Percentiles rank a stretch among this genome's conserved stretches.
phyloP scores from a whole-genome alignment of 1,284 basidiomycete genomes.

The Sporisorium graminicola region DNA sequence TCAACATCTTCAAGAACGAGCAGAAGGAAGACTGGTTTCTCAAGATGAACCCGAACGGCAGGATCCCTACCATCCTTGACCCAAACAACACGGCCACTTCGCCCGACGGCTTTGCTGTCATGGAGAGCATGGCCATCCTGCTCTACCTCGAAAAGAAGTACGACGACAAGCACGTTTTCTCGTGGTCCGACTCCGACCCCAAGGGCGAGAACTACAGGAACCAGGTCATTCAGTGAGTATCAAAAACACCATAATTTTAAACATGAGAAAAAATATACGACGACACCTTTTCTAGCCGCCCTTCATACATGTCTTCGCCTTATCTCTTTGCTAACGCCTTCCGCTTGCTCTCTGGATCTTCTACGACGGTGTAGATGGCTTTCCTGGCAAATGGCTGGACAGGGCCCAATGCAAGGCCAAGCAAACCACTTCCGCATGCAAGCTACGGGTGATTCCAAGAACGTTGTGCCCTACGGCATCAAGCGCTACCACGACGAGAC shows the following conservation, averaged over 20 bases:
- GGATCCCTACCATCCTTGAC: constrained; percentile 60
- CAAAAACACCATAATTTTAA: too few relatives aligned
- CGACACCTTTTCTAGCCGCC: too few relatives aligned
- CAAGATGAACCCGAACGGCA: constrained; percentile 66
- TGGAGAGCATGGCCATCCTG: constrained; percentile 55
- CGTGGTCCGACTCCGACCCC: constrained; percentile 46
- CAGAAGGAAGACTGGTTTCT: constrained; percentile 61
- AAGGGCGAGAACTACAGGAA: constrained; percentile 50
- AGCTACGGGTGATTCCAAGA: constrained; percentile 45
- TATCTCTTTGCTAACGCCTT: background rate
- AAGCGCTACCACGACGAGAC: constrained; percentile 57
- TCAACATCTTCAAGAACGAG: constrained; percentile 83
- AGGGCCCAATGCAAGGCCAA: constrained; percentile 59
- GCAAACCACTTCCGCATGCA: constrained; percentile 57
- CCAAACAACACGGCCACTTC: constrained; percentile 47
- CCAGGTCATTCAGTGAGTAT: constrained; percentile 43
- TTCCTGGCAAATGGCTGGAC: constrained; percentile 27
- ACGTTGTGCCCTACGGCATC: constrained; percentile 55
- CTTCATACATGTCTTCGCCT: background rate
- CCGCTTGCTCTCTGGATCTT: background rate
- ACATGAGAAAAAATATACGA: too few relatives aligned
- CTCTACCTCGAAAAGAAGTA: constrained; percentile 63
- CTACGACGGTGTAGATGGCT: constrained; percentile 20
- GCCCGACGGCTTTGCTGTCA: constrained; percentile 44
- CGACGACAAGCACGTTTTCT: constrained; percentile 54